Percentiles rank a stretch among this genome's conserved stretches.
phyloP scores from a whole-genome alignment of 768 basidiomycete species.

The Kwoniella botswanensis region DNA sequence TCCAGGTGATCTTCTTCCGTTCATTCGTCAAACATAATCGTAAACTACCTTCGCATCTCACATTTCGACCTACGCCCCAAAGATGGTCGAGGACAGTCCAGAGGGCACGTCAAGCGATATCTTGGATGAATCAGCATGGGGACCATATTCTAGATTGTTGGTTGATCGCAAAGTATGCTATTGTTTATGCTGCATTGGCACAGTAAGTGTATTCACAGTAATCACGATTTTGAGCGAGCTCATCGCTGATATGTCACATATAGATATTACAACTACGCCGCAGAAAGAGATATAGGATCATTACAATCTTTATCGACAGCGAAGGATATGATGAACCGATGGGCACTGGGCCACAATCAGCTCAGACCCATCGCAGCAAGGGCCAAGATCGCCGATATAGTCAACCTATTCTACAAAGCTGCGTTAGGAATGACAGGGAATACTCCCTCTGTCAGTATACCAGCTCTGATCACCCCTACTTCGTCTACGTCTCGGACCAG shows the following conservation, averaged over 20 bases:
- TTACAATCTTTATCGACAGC: slow-evolving; percentile 11
- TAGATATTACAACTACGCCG: slow-evolving; percentile 24
- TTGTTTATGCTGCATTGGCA: slow-evolving; percentile 20
- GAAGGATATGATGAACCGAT: slow-evolving; percentile 25
- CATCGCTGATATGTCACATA: neutral
- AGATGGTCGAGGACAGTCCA: slow-evolving; percentile 14
- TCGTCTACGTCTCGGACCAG: neutral
- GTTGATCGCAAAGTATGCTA: slow-evolving; percentile 24
- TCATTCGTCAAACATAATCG: slow-evolving; percentile 27
- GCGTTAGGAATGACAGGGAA: slow-evolving; percentile 5
- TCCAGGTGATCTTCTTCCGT: slow-evolving; percentile 21
- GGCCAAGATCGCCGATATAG: slow-evolving; percentile 24
- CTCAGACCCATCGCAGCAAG: slow-evolving; percentile 16
- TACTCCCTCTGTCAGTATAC: neutral
- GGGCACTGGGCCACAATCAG: slow-evolving; percentile 23
- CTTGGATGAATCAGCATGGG: slow-evolving; percentile 16
- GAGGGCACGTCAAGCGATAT: slow-evolving; percentile 16
- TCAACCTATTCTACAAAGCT: slow-evolving; percentile 24
- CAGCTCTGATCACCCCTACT: neutral
- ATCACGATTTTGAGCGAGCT: neutral
- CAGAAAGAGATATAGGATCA: slow-evolving; percentile 17
- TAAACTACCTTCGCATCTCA: slow-evolving; percentile 18
- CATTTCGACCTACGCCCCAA: slow-evolving; percentile 15
- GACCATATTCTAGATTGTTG: slow-evolving; percentile 23
- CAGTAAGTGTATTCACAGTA: slow-evolving; percentile 13